Base-by-base conservation (phyloP, 768 basidiomycete genomes). In the Dacryopinax spathularia region DNA sequence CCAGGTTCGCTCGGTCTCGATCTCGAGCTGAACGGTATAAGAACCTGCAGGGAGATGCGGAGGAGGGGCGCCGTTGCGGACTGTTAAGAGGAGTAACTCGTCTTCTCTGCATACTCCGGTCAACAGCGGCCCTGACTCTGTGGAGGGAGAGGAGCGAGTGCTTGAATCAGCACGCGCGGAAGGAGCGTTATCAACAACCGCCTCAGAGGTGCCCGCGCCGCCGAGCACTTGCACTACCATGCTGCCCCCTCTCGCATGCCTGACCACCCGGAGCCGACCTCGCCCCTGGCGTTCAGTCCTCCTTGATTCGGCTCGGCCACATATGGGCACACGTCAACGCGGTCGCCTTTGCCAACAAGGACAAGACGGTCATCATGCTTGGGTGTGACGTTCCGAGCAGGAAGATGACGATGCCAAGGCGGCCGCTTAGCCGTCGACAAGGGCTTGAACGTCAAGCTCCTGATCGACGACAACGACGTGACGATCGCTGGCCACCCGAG, bases 401-500 rank as follows among this genome's bases (percentile, higher is more conserved):
- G 91, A 92, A 72, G 91, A 91, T 16, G 87, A 92, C 71, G 89
- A 92, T 68, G 90, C 91, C 1, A 90, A 93, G 71, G 91, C 91
- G 15, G 91, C n/a, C 80, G 90, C 18, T 79, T 93, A 33, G 90
- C 91, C 18, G 91, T 91, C 39, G 90, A 91, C 1, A 85, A 91
- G 71, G 74, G 78, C 41, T 77, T 93, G 68, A 90, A 91, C 72
- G 82, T 93, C 73, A 93, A 93, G 75, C 77, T 92, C 63, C 74
- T 92, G 72, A 85, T 93, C 66, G 91, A 93, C 68, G 89, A 91
- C 75, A 92, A 93, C 75, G 86, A 93, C 71, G 90, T 92, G 67
- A 92, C 90, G 7, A 93, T 92, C 65, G 84, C 90, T n/a, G 91
- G 91, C 0, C 89, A 92, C 70, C 91, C 91, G 2, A 91, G 89